Base-by-base conservation (phyloP, 352 stramenopile species). In the Phytopythium vexans region DNA sequence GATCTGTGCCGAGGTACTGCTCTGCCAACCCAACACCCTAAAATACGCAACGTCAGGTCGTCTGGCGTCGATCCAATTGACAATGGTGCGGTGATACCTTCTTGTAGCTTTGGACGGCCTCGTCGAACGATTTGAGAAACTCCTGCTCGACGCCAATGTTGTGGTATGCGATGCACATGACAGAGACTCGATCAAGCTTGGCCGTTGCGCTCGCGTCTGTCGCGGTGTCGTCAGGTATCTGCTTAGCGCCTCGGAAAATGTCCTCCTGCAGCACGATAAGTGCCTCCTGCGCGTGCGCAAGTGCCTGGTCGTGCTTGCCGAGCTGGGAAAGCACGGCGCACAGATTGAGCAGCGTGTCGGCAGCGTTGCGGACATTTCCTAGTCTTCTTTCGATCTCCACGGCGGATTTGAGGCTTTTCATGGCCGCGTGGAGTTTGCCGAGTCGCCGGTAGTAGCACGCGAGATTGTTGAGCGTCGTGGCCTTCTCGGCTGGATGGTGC, bases 131-230 rank as follows among this genome's bases (percentile, higher is more conserved):
- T 44, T 97, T 95, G 3, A 97, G 64, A 53, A 97, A 97, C 57
- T 98, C 93, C 51, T 97, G 86, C 72, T 98, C 93, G 8, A 98
- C 93, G 32, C 90, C 93, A 50, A 98, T 88, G 58, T 98, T 98
- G 64, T 98, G 92, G 62, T 98, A 97, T 10, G 92, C 89, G 50
- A 98, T 97, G 46, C 86, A 94, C 61, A 98, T 82, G 44, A 97
- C 91, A 0, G 92, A 95, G 14, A 97, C 86, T 35, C 89, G 73
- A 54, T 98, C 92, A 2, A 86, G 53, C 43, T 41, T 58, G 5
- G 57, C 34, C 16, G 37, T 58, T 40, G 52, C 46, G 9, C 42
- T 51, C 11, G 54, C 53, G 2, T 9, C 54, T 36, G 38, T 27
- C 10, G 50, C 41, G 40, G 14, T 27, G 32, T 33, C 10, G 41